Evolutionary conservation across 345 rosid genomes (phyloP), one percentile per base, ranked within the genome.

Genomic region (Arabidopsis suecica): DNA sequence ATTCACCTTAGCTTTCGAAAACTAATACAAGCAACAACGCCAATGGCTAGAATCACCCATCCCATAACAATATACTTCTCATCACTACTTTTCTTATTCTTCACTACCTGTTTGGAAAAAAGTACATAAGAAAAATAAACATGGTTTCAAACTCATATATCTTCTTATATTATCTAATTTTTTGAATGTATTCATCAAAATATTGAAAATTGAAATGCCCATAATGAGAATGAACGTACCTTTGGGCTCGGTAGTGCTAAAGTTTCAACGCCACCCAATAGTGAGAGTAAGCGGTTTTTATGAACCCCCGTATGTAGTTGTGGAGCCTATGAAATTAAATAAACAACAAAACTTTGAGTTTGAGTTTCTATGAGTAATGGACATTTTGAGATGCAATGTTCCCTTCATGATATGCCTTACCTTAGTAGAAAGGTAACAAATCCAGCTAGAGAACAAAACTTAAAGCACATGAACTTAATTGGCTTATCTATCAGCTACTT

Each of bases 61-160:
- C 58, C 32, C 56, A 50, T 50, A 4, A 50, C 32, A 22, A 4
- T 30, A 25, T 23, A 53, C 58, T 53, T 53, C 8, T 5, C 33
- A 53, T 53, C 34, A 53, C 34, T 53, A 53, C 34, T 53, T 30
- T 53, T 53, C 58, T 23, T 53, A 53, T 5, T 53, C 34, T 53
- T 53, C 58, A 25, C 16, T 25, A 11, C 34, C 16, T 53, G 58
- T 53, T 53, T 23, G 3, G 8, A 45, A 45, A 14, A 45, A 45
- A 16, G 18, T 14, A 45, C 50, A 51, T 25, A 0, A 23, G 18
- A 16, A 16, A 16, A 36, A 6, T 8, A 25, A 25, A 53, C 30
- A 25, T 0, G 3, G 13, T 55, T 28, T 55, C 37, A 55, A 28
- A 28, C 18, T 12, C 36, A 28, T 28, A 16, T 16, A 16, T 16